Percentiles rank a stretch among this genome's conserved stretches.
These are phyloP conservation scores for Colletotrichum higginsianum DNA, from an alignment of 2,329 filamentous ascomycete species.

Conservation along the genomic window DNA sequence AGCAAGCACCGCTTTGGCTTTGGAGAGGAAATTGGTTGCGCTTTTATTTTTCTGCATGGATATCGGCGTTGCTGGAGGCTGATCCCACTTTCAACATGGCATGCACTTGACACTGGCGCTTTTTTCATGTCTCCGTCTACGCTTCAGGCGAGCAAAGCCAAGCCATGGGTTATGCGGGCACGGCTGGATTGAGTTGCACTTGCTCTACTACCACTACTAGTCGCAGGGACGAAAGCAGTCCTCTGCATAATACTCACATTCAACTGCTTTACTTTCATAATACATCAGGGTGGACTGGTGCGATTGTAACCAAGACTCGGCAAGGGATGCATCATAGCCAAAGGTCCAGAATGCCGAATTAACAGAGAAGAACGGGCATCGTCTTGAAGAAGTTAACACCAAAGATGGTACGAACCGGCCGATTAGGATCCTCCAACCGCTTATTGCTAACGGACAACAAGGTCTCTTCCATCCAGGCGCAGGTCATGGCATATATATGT, in stretches of 20 bases:
- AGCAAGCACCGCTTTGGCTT: slow-evolving; percentile 12
- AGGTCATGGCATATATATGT: too few relatives aligned
- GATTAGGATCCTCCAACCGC: too few relatives aligned
- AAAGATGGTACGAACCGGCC: too few relatives aligned
- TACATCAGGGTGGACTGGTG: too few relatives aligned
- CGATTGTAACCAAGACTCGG: background rate
- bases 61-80: slow-evolving; percentile 41
- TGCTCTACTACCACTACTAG: slow-evolving; percentile 28
- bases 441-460: too few relatives aligned
- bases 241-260: slow-evolving; percentile 31
- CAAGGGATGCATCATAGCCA: background rate
- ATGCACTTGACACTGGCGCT: slow-evolving; percentile 37
- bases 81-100: slow-evolving; percentile 42
- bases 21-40: slow-evolving; percentile 18
- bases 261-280: background rate
- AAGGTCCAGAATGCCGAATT: too few relatives aligned
- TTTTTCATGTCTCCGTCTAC: background rate
- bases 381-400: too few relatives aligned
- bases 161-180: slow-evolving; percentile 22
- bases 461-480: too few relatives aligned
- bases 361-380: too few relatives aligned
- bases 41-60: slow-evolving; percentile 39
- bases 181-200: slow-evolving; percentile 21
- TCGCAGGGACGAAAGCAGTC: slow-evolving; percentile 5
- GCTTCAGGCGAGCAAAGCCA: slow-evolving; percentile 18